Base-by-base conservation (phyloP, 2,329 filamentous ascomycete species). In the Fusarium cyanostomum region DNA sequence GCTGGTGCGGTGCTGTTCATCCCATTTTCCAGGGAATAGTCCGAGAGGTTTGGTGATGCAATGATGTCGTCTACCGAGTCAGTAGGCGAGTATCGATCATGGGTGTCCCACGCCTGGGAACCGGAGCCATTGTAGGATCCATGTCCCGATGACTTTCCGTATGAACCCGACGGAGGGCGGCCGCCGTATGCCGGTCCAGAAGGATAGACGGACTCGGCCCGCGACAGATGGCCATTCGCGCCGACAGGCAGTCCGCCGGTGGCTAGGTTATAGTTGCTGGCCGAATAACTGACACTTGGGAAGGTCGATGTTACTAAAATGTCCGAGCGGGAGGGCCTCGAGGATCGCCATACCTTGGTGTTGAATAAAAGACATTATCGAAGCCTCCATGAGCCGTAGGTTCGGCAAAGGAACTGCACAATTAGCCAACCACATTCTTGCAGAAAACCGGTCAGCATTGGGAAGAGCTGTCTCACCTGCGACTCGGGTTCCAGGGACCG, bases 61-160 rank as follows among this genome's bases (percentile, higher is more conserved):
- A 84, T 79, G 61, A 85, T 81, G 67, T 87, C 85, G 72, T 87
- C 85, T 61, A 86, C 78, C 21, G 84, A 86, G 67, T 85, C 84
- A 37, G 82, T 80, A 7, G 84, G 84, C 9, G 85, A 87, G 71
- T 84, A 86, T 66, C 80, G 78, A 45, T 78, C 81, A 59, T 79
- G 80, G 37, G 74, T 72, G 8, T 83, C 83, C 80, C 82, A 83
- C n/a, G 74, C 69, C 44, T 80, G 79, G 27, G 80, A 74, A 56
- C 72, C 75, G 31, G 76, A 72, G 66, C 74, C 74, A 62, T 77
- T 76, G 66, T 81, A 82, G 13, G 79, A 78, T 31, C 71, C 70
- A 43, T 76, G 75, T 27, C 65, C 65, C 10, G 64, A 54, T 9
- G 66, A 64, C 58, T 70, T 74, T 48, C 72, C 72, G 53, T 78